Evolutionary conservation across 2,329 filamentous ascomycete species (phyloP), one percentile per base, ranked within the genome.

Genomic region (Exserohilum turcica): DNA sequence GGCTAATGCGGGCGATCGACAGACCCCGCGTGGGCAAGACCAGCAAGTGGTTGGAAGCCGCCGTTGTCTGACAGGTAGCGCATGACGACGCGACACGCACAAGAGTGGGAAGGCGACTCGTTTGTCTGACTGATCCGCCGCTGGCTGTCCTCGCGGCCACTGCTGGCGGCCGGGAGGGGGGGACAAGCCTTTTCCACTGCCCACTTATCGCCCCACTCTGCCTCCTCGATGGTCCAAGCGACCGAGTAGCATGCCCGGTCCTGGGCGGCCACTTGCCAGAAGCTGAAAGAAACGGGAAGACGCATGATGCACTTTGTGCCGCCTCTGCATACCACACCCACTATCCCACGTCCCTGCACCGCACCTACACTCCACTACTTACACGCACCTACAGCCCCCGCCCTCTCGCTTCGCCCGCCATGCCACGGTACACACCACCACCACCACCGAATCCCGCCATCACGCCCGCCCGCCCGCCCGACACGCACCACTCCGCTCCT

Each of bases 1-100:
- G 57, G 56, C 64, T 66, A 66, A 54, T 62, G 66, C 67, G 48
- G 60, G 56, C 63, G 64, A 65, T 68, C 64, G 67, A 61, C 62
- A 43, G 59, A 59, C 54, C 56, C 63, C 64, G 64, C 51, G 54
- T 52, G 52, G 42, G 43, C 40, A 35, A 38, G 43, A 46, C 19
- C 46, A 40, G 42, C 51, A 37, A 49, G 56, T 57, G 52, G 47
- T 43, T 54, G 47, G 31, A 43, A 49, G 42, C 10, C 44, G 43
- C 55, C 57, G 58, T 57, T 64, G 56, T 60, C 53, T 65, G 60
- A 60, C 57, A 65, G 52, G 51, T 55, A 50, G 54, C 53, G 62
- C 56, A 61, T 55, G 52, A 57, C 55, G 54, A 42, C 38, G 47
- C 52, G 35, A 31, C n/a, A n/a, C n/a, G n/a, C n/a, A n/a, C 50